phyloP scores from a whole-genome alignment of 345 rosid species.

The Camelina sativa region DNA sequence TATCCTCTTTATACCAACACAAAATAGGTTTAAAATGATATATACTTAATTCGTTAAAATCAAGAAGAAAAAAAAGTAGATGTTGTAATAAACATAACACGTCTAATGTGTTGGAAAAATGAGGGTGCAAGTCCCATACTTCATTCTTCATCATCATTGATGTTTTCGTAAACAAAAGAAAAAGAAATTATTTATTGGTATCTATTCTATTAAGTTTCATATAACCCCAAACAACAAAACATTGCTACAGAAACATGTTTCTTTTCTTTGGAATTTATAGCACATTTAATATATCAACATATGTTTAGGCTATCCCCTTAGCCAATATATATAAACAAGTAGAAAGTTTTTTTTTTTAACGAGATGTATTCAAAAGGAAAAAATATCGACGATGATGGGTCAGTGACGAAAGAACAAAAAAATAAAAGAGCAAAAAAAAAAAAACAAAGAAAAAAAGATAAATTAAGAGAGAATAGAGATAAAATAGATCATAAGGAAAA shows the following conservation, averaged over 20 bases:
- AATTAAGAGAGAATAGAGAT: conserved; percentile 11
- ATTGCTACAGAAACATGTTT: background rate
- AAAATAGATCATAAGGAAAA: conserved; percentile 20
- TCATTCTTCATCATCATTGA: conserved; percentile 2
- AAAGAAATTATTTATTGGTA: background rate
- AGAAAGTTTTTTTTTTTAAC: background rate
- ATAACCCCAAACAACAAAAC: background rate
- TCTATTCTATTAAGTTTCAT: background rate
- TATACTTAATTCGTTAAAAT: background rate
- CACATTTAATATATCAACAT: background rate
- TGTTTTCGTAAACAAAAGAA: no score
- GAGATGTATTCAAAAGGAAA: background rate
- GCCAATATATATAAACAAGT: background rate
- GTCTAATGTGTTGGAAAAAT: background rate
- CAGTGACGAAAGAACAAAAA: conserved; percentile 28
- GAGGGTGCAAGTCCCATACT: conserved; percentile 9
- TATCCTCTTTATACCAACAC: background rate
- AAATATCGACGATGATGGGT: conserved; percentile 15
- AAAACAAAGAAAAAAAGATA: background rate
- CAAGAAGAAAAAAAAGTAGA: background rate
- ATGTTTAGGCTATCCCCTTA: background rate
- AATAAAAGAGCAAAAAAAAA: background rate
- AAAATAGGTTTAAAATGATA: background rate
- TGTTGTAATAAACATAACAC: background rate
- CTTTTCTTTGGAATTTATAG: background rate